These are phyloP conservation scores for Hypoxylon subgilvum DNA, from an alignment of 495 filamentous ascomycete genomes.

Conservation along the genomic window DNA sequence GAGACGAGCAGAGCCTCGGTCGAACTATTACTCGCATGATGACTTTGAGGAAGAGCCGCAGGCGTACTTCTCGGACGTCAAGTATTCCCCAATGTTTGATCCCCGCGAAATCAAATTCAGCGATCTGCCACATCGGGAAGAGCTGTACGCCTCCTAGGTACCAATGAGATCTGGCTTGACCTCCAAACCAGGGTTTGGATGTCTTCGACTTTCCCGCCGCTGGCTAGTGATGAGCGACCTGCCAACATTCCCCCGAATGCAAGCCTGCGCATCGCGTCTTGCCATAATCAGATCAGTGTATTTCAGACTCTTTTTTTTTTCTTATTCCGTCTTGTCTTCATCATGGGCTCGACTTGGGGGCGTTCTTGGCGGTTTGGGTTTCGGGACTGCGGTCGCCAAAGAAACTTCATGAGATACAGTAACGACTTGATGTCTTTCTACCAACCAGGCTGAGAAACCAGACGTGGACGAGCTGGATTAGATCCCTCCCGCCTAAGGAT, in stretches of 20 bases:
- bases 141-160: slow-evolving; percentile 1
- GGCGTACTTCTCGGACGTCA: slow-evolving; percentile 27
- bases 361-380: slow-evolving; percentile 29
- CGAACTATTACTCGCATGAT: slow-evolving; percentile 19
- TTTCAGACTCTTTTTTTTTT: slow-evolving; percentile 15
- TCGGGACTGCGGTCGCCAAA: slow-evolving; percentile 19
- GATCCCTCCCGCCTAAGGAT: neutral
- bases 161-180: neutral
- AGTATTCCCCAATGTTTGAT: slow-evolving; percentile 22
- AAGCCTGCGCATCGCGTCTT: neutral
- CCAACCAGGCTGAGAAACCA: slow-evolving; percentile 13
- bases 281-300: slow-evolving; percentile 18
- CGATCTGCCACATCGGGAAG: slow-evolving; percentile 21
- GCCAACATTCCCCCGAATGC: neutral
- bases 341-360: slow-evolving; percentile 22
- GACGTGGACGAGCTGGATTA: slow-evolving; percentile 11
- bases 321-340: slow-evolving; percentile 4
- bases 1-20: slow-evolving; percentile 18
- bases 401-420: slow-evolving; percentile 42
- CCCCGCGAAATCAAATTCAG: slow-evolving; percentile 18
- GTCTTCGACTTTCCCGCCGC: neutral
- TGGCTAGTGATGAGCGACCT: neutral
- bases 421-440: slow-evolving; percentile 42
- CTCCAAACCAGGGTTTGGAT: neutral
- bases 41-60: slow-evolving; percentile 26